Conservation (phyloP, 1,139 yeast species). For the Pichia sp. region DNA sequence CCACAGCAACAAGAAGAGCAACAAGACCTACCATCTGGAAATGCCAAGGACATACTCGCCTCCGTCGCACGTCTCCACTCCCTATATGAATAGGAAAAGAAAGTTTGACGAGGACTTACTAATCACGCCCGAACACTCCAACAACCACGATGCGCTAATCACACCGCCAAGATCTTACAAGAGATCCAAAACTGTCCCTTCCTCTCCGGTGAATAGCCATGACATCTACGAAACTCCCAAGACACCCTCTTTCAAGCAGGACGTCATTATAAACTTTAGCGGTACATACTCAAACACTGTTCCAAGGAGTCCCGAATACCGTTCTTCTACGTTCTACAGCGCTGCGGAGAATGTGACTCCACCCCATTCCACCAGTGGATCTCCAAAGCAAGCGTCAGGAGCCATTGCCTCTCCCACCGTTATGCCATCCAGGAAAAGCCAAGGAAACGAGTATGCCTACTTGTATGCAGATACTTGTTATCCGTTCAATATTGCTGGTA, state of each 20-base stretch:
- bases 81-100: constrained; percentile 16
- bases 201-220: constrained; percentile 24
- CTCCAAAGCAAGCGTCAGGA: constrained; percentile 31
- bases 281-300: not conserved
- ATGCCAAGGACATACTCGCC: constrained; percentile 19
- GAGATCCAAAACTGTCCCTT: constrained; percentile 29
- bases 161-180: constrained; percentile 23
- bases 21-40: not conserved
- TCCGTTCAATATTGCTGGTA: constrained; percentile 37
- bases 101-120: constrained; percentile 16
- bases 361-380: constrained; percentile 35
- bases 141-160: constrained; percentile 4
- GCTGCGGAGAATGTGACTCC: constrained; percentile 23
- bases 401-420: constrained; percentile 24
- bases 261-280: constrained; percentile 3
- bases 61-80: constrained; percentile 6
- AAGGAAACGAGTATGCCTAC: constrained; percentile 23
- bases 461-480: constrained; percentile 40
- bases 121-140: constrained; percentile 11
- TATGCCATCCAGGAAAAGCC: constrained; percentile 7
- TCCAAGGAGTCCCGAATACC: constrained; percentile 2
- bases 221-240: constrained; percentile 21
- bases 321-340: not conserved
- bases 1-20: not conserved
- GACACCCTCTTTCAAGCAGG: constrained; percentile 21